A percentile compares a stretch with the other conserved stretches of the same genome.
These are phyloP conservation scores for Cordia subcordata DNA, from an alignment of 257 asterid species.

Conservation along the genomic window DNA sequence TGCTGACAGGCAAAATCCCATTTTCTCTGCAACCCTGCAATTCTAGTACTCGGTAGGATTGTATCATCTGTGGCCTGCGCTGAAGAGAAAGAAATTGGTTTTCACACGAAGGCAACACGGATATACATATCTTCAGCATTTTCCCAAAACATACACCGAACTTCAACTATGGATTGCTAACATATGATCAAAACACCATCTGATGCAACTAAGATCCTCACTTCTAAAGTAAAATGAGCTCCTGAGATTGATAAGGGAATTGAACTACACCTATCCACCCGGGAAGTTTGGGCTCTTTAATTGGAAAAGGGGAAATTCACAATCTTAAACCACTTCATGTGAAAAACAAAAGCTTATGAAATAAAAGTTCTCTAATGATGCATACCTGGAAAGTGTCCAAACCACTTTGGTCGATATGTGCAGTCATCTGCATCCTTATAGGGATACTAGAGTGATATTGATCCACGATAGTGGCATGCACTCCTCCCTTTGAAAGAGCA, in stretches of 20 bases:
- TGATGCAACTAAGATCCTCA: background rate
- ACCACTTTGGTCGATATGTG: constrained; percentile 22
- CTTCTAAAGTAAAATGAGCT: too few relatives aligned
- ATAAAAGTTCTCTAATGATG: constrained; percentile 6
- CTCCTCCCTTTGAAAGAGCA: constrained; percentile 35
- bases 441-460: constrained; percentile 41
- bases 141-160: too few relatives aligned
- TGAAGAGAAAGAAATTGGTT: constrained; percentile 39
- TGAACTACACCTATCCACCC: background rate
- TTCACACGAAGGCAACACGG: constrained; percentile 23
- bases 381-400: constrained; percentile 46
- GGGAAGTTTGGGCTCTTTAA: background rate
- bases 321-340: background rate
- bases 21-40: constrained; percentile 48
- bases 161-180: too few relatives aligned
- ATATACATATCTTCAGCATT: background rate
- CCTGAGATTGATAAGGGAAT: background rate
- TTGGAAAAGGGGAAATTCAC: background rate
- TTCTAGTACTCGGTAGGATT: constrained; percentile 39
- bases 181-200: background rate
- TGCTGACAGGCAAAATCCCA: constrained; percentile 62
- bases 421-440: constrained; percentile 44
- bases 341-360: background rate
- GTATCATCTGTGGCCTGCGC: constrained; percentile 85
- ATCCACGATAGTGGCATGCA: constrained; percentile 26